Base-by-base conservation (phyloP, 1,284 basidiomycete genomes). In the Boletellus sp. region DNA sequence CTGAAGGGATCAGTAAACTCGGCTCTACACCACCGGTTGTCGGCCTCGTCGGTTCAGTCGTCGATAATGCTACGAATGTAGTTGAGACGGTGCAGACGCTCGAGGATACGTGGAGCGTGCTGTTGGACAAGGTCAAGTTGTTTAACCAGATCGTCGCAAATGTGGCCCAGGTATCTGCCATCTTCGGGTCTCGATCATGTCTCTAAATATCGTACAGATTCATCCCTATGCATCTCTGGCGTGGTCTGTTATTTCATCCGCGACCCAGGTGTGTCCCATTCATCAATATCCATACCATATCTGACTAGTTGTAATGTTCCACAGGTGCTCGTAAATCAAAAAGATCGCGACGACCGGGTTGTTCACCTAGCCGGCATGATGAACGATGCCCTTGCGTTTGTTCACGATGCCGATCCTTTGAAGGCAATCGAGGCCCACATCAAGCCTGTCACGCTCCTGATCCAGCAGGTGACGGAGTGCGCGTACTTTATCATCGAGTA, bases 391-490 rank as follows among this genome's bases (percentile, higher is more conserved):
- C 28, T 38, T 12, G n/a, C 8, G 16, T 36, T 36, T 8, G 8
- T 46, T 46, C 18, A 35, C 28, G 44, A 38, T 19, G 22, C 44
- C 3, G 26, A 46, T 6, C 35, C 33, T 2, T 15, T 46, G n/a
- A 38, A 28, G 24, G 12, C n/a, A 3, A 15, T 28, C n/a, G 2
- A 28, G 22, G 44, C 11, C 15, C 16, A 46, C 8, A 2, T 46
- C 18, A 16, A 28, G 2, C 12, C 24, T 4, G 8, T 46, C 26
- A 28, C n/a, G 5, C 24, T 36, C 13, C 8, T 46, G 22, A 12
- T 26, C 13, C 45, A 47, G n/a, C 45, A 47, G 19, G 28, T 47
- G 19, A 47, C 37, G 19, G 45, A 47, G 45, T 47, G 37, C 11
- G 45, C 24, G 5, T 47, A 39, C 37, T 47, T 47, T 21, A 39